Evolutionary conservation across 305 asterid genomes (phyloP), one percentile per base, ranked within the genome.

Genomic region (Withania somnifera): DNA sequence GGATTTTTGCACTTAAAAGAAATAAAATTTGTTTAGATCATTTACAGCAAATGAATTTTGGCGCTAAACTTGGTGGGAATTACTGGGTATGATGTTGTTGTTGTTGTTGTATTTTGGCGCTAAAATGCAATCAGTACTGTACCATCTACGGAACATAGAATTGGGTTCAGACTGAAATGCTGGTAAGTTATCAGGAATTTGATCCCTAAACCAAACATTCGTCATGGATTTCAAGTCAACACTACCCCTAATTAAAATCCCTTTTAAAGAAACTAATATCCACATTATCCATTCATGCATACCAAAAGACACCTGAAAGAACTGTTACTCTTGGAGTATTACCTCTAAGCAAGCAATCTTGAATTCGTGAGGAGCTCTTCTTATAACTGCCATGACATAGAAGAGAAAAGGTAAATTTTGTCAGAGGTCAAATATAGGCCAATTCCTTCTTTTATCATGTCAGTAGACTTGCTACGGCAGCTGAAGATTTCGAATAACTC

Each of bases 361-460:
- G 94, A 97, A 97, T 84, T 97, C 99, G 14, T 95, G 99, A 47
- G 99, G 98, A 82, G 99, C 99, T 91, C 99, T 91, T 89, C 98
- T 91, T 69, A 97, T 97, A 45, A 94, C 99, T 97, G 92, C 64
- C 83, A 88, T 77, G 83, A 86, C 60, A 80, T 36, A 73, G 69
- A 83, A 84, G 51, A 77, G 69, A 78, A 42, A 9, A 81, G 0
- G 61, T 19, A 51, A 66, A 22, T 82, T 45, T 42, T 47, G 68
- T 89, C 79, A 90, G 83, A 85, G 51, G 86, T 45, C 67, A 82
- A 50, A 51, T 5, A 9, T 58, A 54, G 15, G 80, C 57, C 40
- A 36, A 45, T 57, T 73, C 30, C 38, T 61, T 28, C n/a, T 40
- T n/a, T 50, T 75, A 17, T 15, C 45, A 45, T 50, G 17, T 15